Conservation (phyloP, 1,284 basidiomycete genomes). For the Tremellales sp. region DNA sequence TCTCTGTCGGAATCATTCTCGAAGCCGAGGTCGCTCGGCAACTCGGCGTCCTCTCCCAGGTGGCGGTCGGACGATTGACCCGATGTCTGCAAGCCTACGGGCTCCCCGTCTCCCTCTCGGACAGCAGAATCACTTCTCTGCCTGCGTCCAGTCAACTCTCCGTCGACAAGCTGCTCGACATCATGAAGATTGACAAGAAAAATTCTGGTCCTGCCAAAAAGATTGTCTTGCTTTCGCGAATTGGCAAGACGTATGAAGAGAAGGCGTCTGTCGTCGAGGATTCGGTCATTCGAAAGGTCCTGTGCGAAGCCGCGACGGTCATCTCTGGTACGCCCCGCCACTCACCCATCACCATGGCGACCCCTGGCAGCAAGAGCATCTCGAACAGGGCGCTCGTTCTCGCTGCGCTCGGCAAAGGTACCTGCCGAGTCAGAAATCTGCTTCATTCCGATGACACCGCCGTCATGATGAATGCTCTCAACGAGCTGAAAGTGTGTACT, state of each 20-base stretch:
- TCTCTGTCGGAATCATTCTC: conserved; percentile 87
- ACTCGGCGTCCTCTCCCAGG: conserved; percentile 78
- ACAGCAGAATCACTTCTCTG: conserved; percentile 68
- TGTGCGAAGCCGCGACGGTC: conserved; percentile 72
- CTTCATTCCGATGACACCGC: conserved; percentile 97
- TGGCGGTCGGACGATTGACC: conserved; percentile 79
- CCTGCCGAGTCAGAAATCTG: conserved; percentile 82
- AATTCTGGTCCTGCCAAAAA: conserved; percentile 86
- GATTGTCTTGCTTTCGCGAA: conserved; percentile 83
- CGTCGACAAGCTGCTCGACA: conserved; percentile 80
- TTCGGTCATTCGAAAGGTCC: conserved; percentile 70
- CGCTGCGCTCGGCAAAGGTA: conserved; percentile 84
- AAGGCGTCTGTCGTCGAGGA: conserved; percentile 84
- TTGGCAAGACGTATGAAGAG: conserved; percentile 88
- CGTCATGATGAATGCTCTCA: conserved; percentile 95
- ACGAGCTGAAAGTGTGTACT: conserved; percentile 69
- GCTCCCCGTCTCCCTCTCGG: conserved; percentile 72
- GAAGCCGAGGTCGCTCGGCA: conserved; percentile 89
- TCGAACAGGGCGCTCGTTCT: conserved; percentile 93
- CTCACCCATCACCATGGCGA: conserved; percentile 75
- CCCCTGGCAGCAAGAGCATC: conserved; percentile 94
- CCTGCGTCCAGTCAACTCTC: conserved; percentile 69
- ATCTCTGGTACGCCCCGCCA: conserved; percentile 63
- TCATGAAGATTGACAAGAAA: conserved; percentile 95
- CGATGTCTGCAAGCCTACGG: conserved; percentile 81